Percentiles rank a stretch among this genome's conserved stretches.
Conservation (phyloP, 148 eudicot species). For the Rhododendron ovatum region DNA sequence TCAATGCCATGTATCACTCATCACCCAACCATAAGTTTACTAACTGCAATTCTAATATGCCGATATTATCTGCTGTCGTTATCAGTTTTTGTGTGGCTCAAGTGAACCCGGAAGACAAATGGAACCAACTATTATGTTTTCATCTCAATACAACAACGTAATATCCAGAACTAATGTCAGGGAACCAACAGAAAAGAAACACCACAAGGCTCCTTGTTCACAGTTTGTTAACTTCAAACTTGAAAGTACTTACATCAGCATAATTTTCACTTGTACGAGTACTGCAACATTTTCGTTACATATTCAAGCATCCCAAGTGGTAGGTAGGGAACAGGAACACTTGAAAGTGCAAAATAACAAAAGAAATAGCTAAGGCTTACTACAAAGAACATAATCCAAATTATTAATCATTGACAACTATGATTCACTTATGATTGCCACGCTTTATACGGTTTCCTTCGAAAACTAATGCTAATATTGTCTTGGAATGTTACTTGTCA, state of each 20-base stretch:
- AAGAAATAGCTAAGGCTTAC: background rate
- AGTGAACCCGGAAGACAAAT: too few species aligned
- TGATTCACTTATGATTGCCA: background rate
- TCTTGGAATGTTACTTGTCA: background rate
- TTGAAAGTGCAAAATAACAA: background rate
- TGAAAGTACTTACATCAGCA: background rate
- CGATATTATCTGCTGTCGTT: background rate
- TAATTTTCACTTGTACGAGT: background rate
- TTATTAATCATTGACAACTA: too few species aligned
- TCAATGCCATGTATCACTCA: background rate
- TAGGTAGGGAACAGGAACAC: background rate
- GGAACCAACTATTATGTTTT: too few species aligned
- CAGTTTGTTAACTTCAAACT: background rate
- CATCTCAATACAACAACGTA: background rate
- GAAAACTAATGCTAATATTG: background rate
- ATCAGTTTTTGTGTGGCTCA: too few species aligned
- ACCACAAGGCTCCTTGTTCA: background rate
- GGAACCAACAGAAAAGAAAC: background rate
- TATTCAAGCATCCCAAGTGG: background rate
- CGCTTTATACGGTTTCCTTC: background rate
- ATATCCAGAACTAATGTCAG: background rate
- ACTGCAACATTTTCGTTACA: background rate
- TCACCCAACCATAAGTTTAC: background rate
- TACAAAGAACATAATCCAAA: too few species aligned
- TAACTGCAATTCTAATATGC: background rate